phyloP scores from a whole-genome alignment of 805 yeast genomes.

The Middelhovenomyces tepae region DNA sequence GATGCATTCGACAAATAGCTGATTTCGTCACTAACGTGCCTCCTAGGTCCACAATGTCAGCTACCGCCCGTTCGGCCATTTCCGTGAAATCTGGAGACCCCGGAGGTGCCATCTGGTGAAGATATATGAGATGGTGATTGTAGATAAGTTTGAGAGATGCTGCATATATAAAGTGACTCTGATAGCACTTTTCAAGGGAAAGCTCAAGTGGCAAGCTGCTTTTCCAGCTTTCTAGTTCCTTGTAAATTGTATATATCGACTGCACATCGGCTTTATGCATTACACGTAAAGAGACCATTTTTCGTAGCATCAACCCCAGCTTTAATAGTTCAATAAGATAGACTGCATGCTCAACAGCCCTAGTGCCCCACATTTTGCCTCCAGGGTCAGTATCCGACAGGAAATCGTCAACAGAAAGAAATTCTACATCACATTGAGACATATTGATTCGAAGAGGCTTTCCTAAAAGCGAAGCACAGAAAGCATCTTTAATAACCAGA shows the following conservation, averaged over 20 bases:
- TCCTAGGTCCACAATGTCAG: conserved; percentile 10
- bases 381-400: no score
- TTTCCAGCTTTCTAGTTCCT: conserved; percentile 2
- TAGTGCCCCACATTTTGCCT: conserved; percentile 5
- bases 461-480: conserved; percentile 11
- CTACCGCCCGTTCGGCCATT: conserved; percentile 8
- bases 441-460: conserved; percentile 12
- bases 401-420: conserved; percentile 5
- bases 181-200: conserved; percentile 1
- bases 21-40: conserved; percentile 10
- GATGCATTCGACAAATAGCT: conserved; percentile 8
- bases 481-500: conserved; percentile 10
- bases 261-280: background rate
- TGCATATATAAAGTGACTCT: conserved; percentile 1
- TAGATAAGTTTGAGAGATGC: conserved; percentile 10
- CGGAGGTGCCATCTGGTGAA: conserved; percentile 10
- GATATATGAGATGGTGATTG: conserved; percentile 12
- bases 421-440: conserved; percentile 10
- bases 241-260: background rate
- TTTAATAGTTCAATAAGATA: conserved; percentile 6
- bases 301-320: conserved; percentile 2
- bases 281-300: conserved; percentile 6
- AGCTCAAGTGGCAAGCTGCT: background rate
- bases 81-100: conserved; percentile 2
- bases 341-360: background rate